These are phyloP conservation scores for Mariannaea sp. DNA, from an alignment of 2,329 filamentous ascomycete species.

Conservation along the genomic window DNA sequence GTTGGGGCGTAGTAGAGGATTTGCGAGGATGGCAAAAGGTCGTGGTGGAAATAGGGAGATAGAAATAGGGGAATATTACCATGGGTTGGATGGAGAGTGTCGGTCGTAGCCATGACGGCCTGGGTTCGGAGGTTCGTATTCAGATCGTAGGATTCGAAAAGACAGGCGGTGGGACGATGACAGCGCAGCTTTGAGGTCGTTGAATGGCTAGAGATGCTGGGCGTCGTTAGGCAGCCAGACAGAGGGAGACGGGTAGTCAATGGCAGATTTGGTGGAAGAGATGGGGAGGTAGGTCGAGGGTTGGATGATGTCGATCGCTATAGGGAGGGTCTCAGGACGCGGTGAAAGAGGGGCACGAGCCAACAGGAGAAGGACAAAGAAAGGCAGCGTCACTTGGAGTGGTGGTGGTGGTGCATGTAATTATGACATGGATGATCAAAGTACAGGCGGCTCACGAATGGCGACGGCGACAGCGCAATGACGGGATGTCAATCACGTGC, in stretches of 20 bases:
- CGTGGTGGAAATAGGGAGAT: not conserved
- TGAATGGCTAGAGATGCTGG: slow-evolving; percentile 13
- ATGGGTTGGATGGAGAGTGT: slow-evolving; percentile 33
- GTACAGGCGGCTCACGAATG: slow-evolving; percentile 17
- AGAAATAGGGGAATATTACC: slow-evolving; percentile 24
- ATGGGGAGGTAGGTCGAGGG: slow-evolving; percentile 12
- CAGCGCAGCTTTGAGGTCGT: not conserved
- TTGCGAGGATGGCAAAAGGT: slow-evolving; percentile 5
- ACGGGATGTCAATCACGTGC: slow-evolving; percentile 13
- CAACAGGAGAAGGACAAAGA: slow-evolving; percentile 13
- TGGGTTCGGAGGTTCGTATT: not conserved
- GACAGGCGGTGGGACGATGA: slow-evolving; percentile 16
- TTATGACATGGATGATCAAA: slow-evolving; percentile 16
- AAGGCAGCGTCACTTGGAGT: slow-evolving; percentile 18
- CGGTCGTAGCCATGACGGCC: slow-evolving; percentile 37
- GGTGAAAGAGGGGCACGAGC: slow-evolving; percentile 25
- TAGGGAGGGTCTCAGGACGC: slow-evolving; percentile 8
- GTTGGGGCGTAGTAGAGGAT: slow-evolving; percentile 12
- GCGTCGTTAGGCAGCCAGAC: slow-evolving; percentile 27
- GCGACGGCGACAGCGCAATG: not conserved
- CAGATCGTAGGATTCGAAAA: slow-evolving; percentile 16
- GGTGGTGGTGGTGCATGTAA: slow-evolving; percentile 11
- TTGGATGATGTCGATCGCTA: slow-evolving; percentile 13
- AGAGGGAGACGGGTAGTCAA: slow-evolving; percentile 27
- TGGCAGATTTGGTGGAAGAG: slow-evolving; percentile 13